These are phyloP conservation scores for Erysiphe neolycopersici DNA, from an alignment of 2,329 filamentous ascomycete species.

Conservation along the genomic window DNA sequence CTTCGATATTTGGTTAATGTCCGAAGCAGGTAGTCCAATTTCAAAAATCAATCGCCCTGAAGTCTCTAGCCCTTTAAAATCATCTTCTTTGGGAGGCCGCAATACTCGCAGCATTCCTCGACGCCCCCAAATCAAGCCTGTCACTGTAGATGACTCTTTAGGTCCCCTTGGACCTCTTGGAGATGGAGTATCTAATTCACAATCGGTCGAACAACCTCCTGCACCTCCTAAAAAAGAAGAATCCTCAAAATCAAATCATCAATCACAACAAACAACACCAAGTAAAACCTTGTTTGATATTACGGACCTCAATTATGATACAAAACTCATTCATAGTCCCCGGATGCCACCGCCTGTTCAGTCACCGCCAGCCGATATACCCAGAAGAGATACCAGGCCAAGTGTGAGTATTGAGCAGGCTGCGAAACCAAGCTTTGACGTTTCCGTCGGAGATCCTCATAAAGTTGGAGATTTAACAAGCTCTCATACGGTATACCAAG, in stretches of 20 bases:
- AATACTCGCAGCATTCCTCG: conserved; percentile 17
- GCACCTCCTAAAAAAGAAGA: conserved; percentile 42
- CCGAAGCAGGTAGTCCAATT: conserved; percentile 6
- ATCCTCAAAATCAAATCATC: conserved; percentile 28
- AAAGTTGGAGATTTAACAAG: conserved; percentile 94
- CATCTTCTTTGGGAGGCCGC: conserved; percentile 8
- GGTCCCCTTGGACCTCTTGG: conserved; percentile 49
- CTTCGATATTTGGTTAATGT: neutral
- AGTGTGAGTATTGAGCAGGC: conserved; percentile 85
- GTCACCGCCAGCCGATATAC: conserved; percentile 24
- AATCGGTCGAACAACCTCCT: conserved; percentile 29
- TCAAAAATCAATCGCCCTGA: conserved; percentile 5
- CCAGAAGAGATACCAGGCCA: conserved; percentile 31
- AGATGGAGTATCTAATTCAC: conserved; percentile 16
- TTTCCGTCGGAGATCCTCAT: conserved; percentile 83
- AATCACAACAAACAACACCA: conserved; percentile 14
- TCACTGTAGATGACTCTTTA: conserved; percentile 46
- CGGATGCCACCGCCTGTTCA: conserved; percentile 40
- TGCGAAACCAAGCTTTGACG: conserved; percentile 71
- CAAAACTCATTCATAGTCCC: conserved; percentile 22
- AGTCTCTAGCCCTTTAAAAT: conserved; percentile 9
- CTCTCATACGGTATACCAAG: conserved; percentile 93
- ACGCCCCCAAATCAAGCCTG: conserved; percentile 46
- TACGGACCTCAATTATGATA: conserved; percentile 44
- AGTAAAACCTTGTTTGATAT: conserved; percentile 29